Percentiles rank a stretch among this genome's conserved stretches.
phyloP scores from a whole-genome alignment of 305 asterid species.

The Fraxinus latifolia region DNA sequence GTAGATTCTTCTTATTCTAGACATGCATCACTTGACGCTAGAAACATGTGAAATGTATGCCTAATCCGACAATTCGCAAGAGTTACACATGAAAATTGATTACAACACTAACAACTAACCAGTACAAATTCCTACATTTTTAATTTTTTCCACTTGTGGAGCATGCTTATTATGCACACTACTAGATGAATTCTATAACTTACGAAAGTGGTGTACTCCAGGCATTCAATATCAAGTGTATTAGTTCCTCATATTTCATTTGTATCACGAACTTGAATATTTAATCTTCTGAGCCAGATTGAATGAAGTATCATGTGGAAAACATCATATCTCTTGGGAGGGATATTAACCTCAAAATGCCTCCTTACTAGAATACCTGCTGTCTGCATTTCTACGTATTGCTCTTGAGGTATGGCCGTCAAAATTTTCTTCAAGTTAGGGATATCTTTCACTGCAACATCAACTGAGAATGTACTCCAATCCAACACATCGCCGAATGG shows the following conservation, averaged over 20 bases:
- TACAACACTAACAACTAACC: background rate
- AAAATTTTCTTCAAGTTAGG: slow-evolving; percentile 46
- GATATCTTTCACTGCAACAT: slow-evolving; percentile 33
- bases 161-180: background rate
- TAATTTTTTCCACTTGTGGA: background rate
- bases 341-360: slow-evolving; percentile 55
- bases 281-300: slow-evolving; percentile 54
- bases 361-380: slow-evolving; percentile 38
- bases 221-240: background rate
- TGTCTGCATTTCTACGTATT: slow-evolving; percentile 49
- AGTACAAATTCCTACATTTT: background rate
- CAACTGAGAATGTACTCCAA: slow-evolving; percentile 49
- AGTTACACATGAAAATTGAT: background rate
- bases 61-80: background rate
- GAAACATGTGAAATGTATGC: background rate
- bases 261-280: slow-evolving; percentile 36
- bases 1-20: background rate
- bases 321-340: slow-evolving; percentile 52
- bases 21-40: background rate
- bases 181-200: background rate
- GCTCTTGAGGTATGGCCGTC: slow-evolving; percentile 31
- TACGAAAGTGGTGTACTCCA: background rate
- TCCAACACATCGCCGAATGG: slow-evolving; percentile 61
- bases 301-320: slow-evolving; percentile 63
- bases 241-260: slow-evolving; percentile 17